Base-by-base conservation (phyloP, 2,329 filamentous ascomycete species). In the Periconia macrospinosa region DNA sequence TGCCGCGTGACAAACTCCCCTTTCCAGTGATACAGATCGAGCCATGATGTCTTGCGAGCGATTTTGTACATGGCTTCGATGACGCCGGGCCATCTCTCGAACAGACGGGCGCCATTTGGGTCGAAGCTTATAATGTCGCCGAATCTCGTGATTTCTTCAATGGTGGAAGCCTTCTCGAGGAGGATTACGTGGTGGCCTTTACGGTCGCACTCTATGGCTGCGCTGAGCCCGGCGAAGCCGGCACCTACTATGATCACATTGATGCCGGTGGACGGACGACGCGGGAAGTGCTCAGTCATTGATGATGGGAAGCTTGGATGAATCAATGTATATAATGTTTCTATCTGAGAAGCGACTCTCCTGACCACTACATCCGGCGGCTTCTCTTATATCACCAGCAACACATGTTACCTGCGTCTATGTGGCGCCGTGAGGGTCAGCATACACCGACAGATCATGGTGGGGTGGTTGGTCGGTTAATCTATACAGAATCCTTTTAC, bases 111-210 rank as follows among this genome's bases (percentile, higher is more conserved):
- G 17, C 78, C 82, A 63, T 87, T 87, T 41, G 81, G 75, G 8
- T 84, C 83, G 58, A 86, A 86, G 9, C 79, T 83, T 61, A 86
- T 86, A 58, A 86, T 85, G 70, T 86, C 82, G 41, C 84, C 85
- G 0, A 86, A 78, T 1, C 75, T 69, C 53, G 84, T 86, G 37
- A 86, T 78, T 54, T 82, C 79, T 11, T 69, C 66, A 53, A 85
- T 83, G 1, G 77, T 76, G 7, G 47, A 43, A n/a, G 60, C 52
- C 52, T 70, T 70, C 58, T 86, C 84, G 59, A 85, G 82, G 43
- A 87, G 74, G 50, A 77, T 72, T 30, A 84, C 83, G 15, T 76
- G 71, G 63, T 86, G 84, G 6, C 84, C 85, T 56, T 86, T 82
- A 11, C 83, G 79, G 55, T 82, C 78, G 65, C 83, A 86, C 70